Evolutionary conservation across 2,329 filamentous ascomycete genomes (phyloP).

Genomic region (Ceratocystis ficicola): DNA sequence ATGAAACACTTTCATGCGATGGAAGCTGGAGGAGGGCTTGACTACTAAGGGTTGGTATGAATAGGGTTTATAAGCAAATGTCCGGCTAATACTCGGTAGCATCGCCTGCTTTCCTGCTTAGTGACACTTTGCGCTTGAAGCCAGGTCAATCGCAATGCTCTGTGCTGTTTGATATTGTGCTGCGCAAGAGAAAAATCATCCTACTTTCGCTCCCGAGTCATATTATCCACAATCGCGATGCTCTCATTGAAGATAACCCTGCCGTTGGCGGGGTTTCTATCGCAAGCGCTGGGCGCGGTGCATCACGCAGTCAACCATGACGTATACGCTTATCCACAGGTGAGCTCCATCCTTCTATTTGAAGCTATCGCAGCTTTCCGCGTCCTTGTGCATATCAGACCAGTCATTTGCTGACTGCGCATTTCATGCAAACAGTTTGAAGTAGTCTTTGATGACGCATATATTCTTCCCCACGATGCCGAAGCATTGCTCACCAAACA

Average conservation of each 20-base stretch:
- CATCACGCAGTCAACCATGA: slow-evolving; percentile 55
- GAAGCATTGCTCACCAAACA: slow-evolving; percentile 43
- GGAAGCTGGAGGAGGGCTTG: background rate
- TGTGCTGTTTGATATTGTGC: background rate
- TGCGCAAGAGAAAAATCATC: background rate
- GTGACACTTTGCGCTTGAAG: slow-evolving; percentile 13
- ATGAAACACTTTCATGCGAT: background rate
- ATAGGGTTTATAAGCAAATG: background rate
- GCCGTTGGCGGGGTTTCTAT: slow-evolving; percentile 35
- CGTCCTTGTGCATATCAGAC: background rate
- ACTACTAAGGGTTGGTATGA: no score
- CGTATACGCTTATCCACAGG: slow-evolving; percentile 74
- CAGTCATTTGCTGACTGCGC: slow-evolving; percentile 1
- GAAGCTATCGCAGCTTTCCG: background rate
- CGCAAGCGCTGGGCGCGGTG: slow-evolving; percentile 34
- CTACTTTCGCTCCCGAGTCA: background rate
- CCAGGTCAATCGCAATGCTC: background rate
- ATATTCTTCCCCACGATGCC: slow-evolving; percentile 59
- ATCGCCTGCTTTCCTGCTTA: background rate
- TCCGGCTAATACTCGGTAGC: background rate
- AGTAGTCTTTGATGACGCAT: slow-evolving; percentile 60
- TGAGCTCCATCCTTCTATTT: slow-evolving; percentile 32
- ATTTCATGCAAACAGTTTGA: slow-evolving; percentile 50
- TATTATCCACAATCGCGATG: background rate
- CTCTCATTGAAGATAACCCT: slow-evolving; percentile 26